Evolutionary conservation across 2,329 filamentous ascomycete genomes (phyloP).

Genomic region (Beauveria medogensis): DNA sequence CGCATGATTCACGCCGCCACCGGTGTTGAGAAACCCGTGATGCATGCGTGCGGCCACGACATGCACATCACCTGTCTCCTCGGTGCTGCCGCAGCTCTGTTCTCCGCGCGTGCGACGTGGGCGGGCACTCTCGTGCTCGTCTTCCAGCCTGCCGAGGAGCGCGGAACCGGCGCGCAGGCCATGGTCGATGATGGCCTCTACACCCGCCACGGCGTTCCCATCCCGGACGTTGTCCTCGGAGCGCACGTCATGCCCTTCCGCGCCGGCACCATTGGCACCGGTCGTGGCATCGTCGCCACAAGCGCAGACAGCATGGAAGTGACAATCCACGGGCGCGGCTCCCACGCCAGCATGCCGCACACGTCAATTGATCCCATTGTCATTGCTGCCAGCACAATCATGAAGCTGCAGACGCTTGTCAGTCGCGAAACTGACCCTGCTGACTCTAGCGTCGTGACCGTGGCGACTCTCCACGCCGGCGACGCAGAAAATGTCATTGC

Average conservation of each 20-base stretch:
- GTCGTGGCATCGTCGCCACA: slow-evolving; percentile 19
- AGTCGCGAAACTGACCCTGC: slow-evolving; percentile 22
- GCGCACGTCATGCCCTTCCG: slow-evolving; percentile 23
- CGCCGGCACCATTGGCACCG: slow-evolving; percentile 24
- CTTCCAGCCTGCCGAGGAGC: slow-evolving; percentile 63
- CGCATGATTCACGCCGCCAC: slow-evolving; percentile 31
- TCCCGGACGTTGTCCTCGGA: slow-evolving; percentile 30
- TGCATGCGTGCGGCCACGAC: slow-evolving; percentile 64
- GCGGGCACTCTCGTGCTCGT: slow-evolving; percentile 53
- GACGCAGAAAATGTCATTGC: slow-evolving; percentile 37
- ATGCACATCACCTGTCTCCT: slow-evolving; percentile 54
- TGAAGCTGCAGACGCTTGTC: slow-evolving; percentile 26
- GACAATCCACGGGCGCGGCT: slow-evolving; percentile 30
- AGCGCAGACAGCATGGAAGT: slow-evolving; percentile 22
- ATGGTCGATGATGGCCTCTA: slow-evolving; percentile 33
- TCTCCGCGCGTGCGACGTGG: slow-evolving; percentile 40
- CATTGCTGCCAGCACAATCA: slow-evolving; percentile 32
- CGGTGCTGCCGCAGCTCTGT: slow-evolving; percentile 44
- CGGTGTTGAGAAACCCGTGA: slow-evolving; percentile 45
- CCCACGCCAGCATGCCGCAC: slow-evolving; percentile 34
- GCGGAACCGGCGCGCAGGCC: slow-evolving; percentile 46
- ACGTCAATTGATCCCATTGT: slow-evolving; percentile 38
- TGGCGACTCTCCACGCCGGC: slow-evolving; percentile 34
- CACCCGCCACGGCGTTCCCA: slow-evolving; percentile 17
- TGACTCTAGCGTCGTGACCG: slow-evolving; percentile 36